phyloP scores from a whole-genome alignment of 1,284 basidiomycete genomes.

The Irpex sp. region DNA sequence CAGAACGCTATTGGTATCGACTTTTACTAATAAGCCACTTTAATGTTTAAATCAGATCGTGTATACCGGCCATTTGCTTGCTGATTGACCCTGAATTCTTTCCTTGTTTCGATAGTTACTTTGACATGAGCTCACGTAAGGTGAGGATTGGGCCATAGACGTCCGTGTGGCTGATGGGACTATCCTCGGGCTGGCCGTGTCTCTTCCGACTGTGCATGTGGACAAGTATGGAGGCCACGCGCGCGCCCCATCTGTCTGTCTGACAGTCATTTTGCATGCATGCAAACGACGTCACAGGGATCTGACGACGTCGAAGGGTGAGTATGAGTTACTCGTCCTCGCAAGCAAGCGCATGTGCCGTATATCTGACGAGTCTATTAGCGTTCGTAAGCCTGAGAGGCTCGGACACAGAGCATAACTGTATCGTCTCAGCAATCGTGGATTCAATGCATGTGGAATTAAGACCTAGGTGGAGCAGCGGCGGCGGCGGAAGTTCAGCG shows the following conservation, averaged over 20 bases:
- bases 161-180: background rate
- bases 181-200: background rate
- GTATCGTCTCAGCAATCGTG: no score
- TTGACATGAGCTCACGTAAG: conserved; percentile 6
- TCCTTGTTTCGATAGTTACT: conserved; percentile 2
- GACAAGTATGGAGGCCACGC: background rate
- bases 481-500: no score
- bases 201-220: background rate
- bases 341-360: background rate
- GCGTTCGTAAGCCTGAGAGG: no score
- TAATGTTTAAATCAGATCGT: background rate
- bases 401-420: no score
- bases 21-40: background rate
- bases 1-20: background rate
- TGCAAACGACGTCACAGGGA: background rate
- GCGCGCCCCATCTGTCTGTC: no score
- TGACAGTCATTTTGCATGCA: background rate
- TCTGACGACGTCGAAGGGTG: no score
- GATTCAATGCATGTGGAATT: no score
- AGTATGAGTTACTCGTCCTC: no score
- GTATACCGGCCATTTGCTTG: background rate
- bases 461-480: no score
- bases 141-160: conserved; percentile 4
- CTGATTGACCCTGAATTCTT: conserved; percentile 10
- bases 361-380: background rate